phyloP scores from a whole-genome alignment of 441 rosid species.

The Adansonia madagascariensis region DNA sequence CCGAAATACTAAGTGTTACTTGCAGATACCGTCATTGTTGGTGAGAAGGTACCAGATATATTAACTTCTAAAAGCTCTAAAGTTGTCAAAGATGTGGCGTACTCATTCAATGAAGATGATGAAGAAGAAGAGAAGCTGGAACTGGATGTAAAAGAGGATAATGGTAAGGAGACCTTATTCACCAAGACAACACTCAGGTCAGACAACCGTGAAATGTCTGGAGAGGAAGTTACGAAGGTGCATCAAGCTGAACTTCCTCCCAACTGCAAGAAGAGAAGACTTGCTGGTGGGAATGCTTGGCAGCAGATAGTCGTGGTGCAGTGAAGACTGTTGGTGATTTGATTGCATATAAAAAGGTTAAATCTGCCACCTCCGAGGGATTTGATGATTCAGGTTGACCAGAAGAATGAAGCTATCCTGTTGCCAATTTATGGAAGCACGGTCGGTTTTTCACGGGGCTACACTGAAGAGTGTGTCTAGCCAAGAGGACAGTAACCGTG shows the following conservation, averaged over 20 bases:
- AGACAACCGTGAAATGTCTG: constrained; percentile 61
- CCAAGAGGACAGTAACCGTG: constrained; percentile 78
- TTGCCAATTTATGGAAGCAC: constrained; percentile 71
- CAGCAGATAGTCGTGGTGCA: constrained; percentile 50
- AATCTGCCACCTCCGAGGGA: constrained; percentile 59
- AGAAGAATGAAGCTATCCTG: constrained; percentile 74
- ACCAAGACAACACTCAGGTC: constrained; percentile 66
- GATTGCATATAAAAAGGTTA: constrained; percentile 64
- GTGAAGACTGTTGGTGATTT: constrained; percentile 56
- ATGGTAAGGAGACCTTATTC: constrained; percentile 42
- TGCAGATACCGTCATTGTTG: constrained; percentile 67
- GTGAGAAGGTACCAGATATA: constrained; percentile 49
- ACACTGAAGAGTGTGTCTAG: constrained; percentile 71
- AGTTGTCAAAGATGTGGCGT: constrained; percentile 67
- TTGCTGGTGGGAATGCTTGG: constrained; percentile 51
- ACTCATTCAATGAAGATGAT: constrained; percentile 67
- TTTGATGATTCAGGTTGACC: constrained; percentile 65
- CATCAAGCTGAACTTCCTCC: constrained; percentile 75
- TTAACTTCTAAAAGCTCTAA: constrained; percentile 54
- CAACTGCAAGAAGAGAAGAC: constrained; percentile 65
- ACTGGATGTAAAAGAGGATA: constrained; percentile 15
- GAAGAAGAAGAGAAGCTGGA: constrained; percentile 55
- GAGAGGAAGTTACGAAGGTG: constrained; percentile 71
- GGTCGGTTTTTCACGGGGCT: constrained; percentile 73
- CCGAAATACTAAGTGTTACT: constrained; percentile 60